Evolutionary conservation across 371 early-diverging fungal genomes (phyloP), one percentile per base, ranked within the genome.

Genomic region (Rhizopus microsporus): DNA sequence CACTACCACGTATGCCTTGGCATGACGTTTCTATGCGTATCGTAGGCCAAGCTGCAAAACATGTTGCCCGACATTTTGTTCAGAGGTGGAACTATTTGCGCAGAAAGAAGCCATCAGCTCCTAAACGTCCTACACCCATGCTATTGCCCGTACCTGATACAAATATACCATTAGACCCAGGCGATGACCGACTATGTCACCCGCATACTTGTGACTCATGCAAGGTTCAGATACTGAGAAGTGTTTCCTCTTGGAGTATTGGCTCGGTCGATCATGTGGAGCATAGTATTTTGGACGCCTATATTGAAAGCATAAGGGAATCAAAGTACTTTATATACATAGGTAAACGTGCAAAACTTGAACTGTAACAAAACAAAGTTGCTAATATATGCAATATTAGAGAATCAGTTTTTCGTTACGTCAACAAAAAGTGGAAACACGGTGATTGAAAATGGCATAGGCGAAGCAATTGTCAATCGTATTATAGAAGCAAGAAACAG

Each of bases 1-100:
- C 38, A 6, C 38, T 70, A 15, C 85, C 93, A 7, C 84, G 95
- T 45, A 91, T 96, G 94, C 93, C 95, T n/a, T 96, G 96, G 96
- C 95, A 95, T 72, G 96, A 96, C 55, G 80, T 95, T 2, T 86
- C 88, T 3, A 77, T 89, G 71, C 81, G 79, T 15, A 60, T 89
- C 58, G 71, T 55, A 6, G 62, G 69, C 61, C 49, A 63, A 52
- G 75, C 90, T 3, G 91, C 91, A 5, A 76, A 85, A 9, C 95
- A 95, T 66, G 71, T 94, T 10, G 85, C 89, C 3, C 81, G 90
- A 17, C 95, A 94, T 70, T 96, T 95, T 69, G 85, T 93, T 16
- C 84, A 93, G 66, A 80, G 95, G 31, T 96, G 95, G 95, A 94
- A 94, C 63, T 89, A 88, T 60, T 70, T 89, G 84, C 85, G 74